Percentiles rank a stretch among this genome's conserved stretches.
phyloP scores from a whole-genome alignment of 1,284 basidiomycete species.

The Ustilago cynodontis region DNA sequence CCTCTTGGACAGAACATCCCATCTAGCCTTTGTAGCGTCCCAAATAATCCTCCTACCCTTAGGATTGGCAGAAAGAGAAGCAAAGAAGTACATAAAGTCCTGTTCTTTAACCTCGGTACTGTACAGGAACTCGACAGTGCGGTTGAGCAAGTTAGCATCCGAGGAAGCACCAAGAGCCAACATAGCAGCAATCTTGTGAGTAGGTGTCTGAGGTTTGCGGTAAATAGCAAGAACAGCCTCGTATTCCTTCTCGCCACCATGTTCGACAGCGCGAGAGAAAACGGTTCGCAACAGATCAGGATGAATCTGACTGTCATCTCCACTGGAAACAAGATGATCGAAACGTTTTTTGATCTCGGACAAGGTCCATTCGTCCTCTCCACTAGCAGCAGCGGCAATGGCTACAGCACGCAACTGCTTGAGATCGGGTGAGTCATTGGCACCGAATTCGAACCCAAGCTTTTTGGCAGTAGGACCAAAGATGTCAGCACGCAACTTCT shows the following conservation, averaged over 20 bases:
- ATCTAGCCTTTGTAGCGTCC: slow-evolving; percentile 68
- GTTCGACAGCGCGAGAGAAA: slow-evolving; percentile 74
- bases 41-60: slow-evolving; percentile 67
- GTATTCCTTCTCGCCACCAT: slow-evolving; percentile 84
- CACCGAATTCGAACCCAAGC: slow-evolving; percentile 82
- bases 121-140: slow-evolving; percentile 68
- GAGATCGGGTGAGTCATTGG: slow-evolving; percentile 79
- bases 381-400: slow-evolving; percentile 76
- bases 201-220: slow-evolving; percentile 75
- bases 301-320: slow-evolving; percentile 84
- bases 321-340: slow-evolving; percentile 78
- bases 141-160: slow-evolving; percentile 63
- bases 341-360: slow-evolving; percentile 81
- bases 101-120: slow-evolving; percentile 70
- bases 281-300: slow-evolving; percentile 66
- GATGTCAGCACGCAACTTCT: slow-evolving; percentile 72
- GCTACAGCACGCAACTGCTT: slow-evolving; percentile 83
- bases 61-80: slow-evolving; percentile 64
- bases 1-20: slow-evolving; percentile 73
- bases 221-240: slow-evolving; percentile 75
- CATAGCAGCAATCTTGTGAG: slow-evolving; percentile 70
- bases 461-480: slow-evolving; percentile 83
- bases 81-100: slow-evolving; percentile 69
- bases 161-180: slow-evolving; percentile 66
- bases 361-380: slow-evolving; percentile 64